Evolutionary conservation across 1,139 yeast genomes (phyloP).

Genomic region (Zhuliangozyma parablackwelliae): DNA sequence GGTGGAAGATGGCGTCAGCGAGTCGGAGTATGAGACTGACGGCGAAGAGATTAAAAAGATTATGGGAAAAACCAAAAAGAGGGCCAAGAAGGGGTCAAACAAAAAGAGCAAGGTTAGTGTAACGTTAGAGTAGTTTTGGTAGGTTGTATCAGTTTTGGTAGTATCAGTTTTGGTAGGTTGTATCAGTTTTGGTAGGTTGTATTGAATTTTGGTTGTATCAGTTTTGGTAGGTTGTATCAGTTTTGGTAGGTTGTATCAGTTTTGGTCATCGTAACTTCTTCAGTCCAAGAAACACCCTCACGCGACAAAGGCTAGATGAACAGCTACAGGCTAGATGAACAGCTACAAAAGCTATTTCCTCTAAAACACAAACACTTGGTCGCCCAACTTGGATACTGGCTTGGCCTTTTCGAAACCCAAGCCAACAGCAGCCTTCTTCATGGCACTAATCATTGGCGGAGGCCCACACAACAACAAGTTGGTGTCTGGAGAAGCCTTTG

Average conservation of each 20-base stretch:
- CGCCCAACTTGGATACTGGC: conserved; percentile 88
- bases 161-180: too few relatives aligned
- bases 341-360: neutral
- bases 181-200: too few relatives aligned
- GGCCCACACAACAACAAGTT: conserved; percentile 91
- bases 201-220: too few relatives aligned
- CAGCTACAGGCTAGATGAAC: too few relatives aligned
- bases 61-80: conserved; percentile 39
- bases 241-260: too few relatives aligned
- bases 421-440: conserved; percentile 76
- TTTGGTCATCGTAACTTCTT: too few relatives aligned
- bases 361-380: conserved; percentile 85
- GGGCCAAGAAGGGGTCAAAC: conserved; percentile 37
- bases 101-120: conserved; percentile 45
- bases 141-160: too few relatives aligned
- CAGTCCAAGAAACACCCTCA: too few relatives aligned
- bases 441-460: conserved; percentile 75
- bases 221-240: too few relatives aligned
- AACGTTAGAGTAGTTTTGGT: conserved; percentile 42
- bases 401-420: conserved; percentile 85
- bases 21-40: conserved; percentile 65
- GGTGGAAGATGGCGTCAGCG: conserved; percentile 31
- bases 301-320: too few relatives aligned
- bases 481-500: conserved; percentile 56
- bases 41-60: conserved; percentile 50